Evolutionary conservation across 345 rosid species (phyloP), one percentile per base, ranked within the genome.

Genomic region (Linum trigynum): DNA sequence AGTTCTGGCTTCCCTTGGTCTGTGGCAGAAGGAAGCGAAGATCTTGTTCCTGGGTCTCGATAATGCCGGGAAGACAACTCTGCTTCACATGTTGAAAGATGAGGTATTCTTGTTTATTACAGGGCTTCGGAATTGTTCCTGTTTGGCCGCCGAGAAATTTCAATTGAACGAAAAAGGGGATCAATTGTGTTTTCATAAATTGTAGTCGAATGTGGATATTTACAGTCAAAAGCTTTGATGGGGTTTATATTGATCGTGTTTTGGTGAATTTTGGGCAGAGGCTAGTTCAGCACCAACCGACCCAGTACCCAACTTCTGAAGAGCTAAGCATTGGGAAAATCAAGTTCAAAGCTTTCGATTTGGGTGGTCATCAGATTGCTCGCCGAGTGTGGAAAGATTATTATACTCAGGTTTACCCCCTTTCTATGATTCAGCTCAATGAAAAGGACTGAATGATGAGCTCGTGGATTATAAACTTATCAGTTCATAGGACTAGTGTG

Each of bases 321-420:
- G 65, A 62, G 50, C 50, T 62, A 32, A 62, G 65, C 36, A 62
- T 62, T 36, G 65, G 65, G 35, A 62, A 62, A 23, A 62, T 62
- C 48, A 62, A 62, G 32, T 62, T 62, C 50, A 62, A 62, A 15
- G 65, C 65, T n/a, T 62, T 62, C 17, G 65, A 62, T 62, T 39
- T 62, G 50, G 65, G 65, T 7, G 65, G 65, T 15, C 65, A 62
- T 15, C 50, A n/a, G 50, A 62, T 39, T 16, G 65, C 65, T 62
- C 65, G 65, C 43, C 14, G 65, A 39, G 65, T 62, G 17, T 62
- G 65, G 65, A 62, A 62, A 41, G 65, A 62, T 40, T 62, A 62
- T 23, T 62, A 62, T 41, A 32, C 65, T 41, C 15, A 62, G 50
- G 65, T 62, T 9, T 45, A 7, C 0, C 51, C 12, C 11, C 12